phyloP scores from a whole-genome alignment of 441 rosid species.

The Populus trichocarpa region DNA sequence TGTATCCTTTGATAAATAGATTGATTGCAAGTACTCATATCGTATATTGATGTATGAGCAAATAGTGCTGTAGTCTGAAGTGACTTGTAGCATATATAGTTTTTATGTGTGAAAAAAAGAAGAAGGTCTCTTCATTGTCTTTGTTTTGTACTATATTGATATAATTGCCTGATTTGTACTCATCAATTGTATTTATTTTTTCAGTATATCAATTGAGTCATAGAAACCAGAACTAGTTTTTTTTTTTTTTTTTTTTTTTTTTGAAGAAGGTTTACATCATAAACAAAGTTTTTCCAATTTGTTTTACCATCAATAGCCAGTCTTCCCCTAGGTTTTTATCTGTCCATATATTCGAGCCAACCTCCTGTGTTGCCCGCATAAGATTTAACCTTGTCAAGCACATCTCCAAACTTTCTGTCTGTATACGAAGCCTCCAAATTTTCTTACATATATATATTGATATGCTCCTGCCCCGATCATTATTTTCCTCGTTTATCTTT shows the following conservation, averaged over 20 bases:
- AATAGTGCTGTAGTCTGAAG: too few relatives aligned
- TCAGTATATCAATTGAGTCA: too few relatives aligned
- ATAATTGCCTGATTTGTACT: neutral
- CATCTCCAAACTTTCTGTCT: neutral
- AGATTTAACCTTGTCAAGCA: neutral
- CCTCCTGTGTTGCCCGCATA: too few relatives aligned
- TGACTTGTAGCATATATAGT: too few relatives aligned
- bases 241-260: too few relatives aligned
- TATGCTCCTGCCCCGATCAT: neutral
- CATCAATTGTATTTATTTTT: neutral
- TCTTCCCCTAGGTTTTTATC: too few relatives aligned
- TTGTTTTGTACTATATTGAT: neutral
- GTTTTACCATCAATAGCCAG: too few relatives aligned
- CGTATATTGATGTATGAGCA: neutral
- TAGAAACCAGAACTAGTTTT: too few relatives aligned
- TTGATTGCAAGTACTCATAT: neutral
- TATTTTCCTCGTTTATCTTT: neutral
- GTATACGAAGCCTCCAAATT: neutral
- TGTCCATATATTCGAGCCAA: too few relatives aligned
- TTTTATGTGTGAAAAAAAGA: too few relatives aligned
- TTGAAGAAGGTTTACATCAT: too few relatives aligned
- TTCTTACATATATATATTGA: neutral
- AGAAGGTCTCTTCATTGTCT: neutral
- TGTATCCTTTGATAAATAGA: neutral
- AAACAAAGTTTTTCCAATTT: too few relatives aligned